These are phyloP conservation scores for Podospora comata DNA, from an alignment of 495 filamentous ascomycete genomes.

Conservation along the genomic window DNA sequence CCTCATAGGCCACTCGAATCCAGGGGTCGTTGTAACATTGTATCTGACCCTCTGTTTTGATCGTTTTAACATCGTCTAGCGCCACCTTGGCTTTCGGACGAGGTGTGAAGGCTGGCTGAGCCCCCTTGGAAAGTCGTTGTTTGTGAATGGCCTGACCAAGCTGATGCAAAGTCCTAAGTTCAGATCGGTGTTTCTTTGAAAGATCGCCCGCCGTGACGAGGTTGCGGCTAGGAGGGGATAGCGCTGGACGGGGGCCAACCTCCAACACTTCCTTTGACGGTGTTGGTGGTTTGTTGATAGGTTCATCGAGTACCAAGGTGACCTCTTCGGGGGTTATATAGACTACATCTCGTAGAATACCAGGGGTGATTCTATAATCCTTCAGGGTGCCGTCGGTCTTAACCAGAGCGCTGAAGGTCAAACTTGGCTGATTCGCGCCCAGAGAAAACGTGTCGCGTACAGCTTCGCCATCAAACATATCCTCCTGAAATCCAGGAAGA, in stretches of 20 bases:
- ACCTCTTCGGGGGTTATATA: constrained; percentile 64
- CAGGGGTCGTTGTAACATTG: constrained; percentile 38
- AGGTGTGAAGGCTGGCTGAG: constrained; percentile 37
- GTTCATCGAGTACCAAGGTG: constrained; percentile 31
- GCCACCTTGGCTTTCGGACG: constrained; percentile 34
- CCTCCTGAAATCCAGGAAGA: constrained; percentile 63
- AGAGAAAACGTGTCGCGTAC: constrained; percentile 67
- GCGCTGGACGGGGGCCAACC: constrained; percentile 33
- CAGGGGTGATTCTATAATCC: constrained; percentile 68
- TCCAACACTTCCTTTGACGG: constrained; percentile 14
- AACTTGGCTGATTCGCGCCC: constrained; percentile 57
- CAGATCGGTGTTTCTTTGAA: constrained; percentile 27
- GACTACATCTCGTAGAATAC: constrained; percentile 66
- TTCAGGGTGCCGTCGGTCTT: constrained; percentile 60
- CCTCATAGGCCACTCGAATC: constrained; percentile 37
- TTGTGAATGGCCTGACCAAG: constrained; percentile 38
- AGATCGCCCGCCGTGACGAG: constrained; percentile 39
- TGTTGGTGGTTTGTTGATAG: constrained; percentile 8
- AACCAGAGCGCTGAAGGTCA: constrained; percentile 81
- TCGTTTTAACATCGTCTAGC: constrained; percentile 26
- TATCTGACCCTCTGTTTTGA: constrained; percentile 17
- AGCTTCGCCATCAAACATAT: constrained; percentile 66
- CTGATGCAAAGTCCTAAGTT: constrained; percentile 35
- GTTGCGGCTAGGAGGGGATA: constrained; percentile 23
- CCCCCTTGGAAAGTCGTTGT: constrained; percentile 37